These are phyloP conservation scores for Jimgerdemannia flammicorona DNA, from an alignment of 192 early-diverging fungal genomes.

Conservation along the genomic window DNA sequence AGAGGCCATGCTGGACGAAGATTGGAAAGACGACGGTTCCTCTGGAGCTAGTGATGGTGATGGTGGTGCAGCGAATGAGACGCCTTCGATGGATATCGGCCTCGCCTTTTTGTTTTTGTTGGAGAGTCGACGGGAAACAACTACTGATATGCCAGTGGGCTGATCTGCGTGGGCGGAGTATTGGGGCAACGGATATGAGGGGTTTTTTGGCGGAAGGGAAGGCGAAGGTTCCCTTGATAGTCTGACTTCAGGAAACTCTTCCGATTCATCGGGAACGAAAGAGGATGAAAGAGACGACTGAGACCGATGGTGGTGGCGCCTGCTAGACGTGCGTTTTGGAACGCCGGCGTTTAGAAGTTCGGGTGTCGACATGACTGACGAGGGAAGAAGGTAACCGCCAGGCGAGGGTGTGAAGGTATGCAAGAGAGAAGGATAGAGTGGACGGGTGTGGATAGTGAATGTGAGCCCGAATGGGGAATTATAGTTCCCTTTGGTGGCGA, in stretches of 20 bases:
- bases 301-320: not conserved
- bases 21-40: not conserved
- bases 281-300: not conserved
- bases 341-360: not conserved
- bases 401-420: not conserved
- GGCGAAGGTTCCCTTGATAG: not conserved
- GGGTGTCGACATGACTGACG: not conserved
- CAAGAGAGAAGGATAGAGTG: not conserved
- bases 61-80: not conserved
- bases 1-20: not conserved
- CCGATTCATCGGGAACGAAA: not conserved
- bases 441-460: constrained; percentile 7
- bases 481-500: not conserved
- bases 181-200: not conserved
- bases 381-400: not conserved
- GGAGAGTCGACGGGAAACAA: not conserved
- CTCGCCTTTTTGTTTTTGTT: not conserved
- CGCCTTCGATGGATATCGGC: not conserved
- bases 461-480: constrained; percentile 14
- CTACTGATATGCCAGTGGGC: not conserved
- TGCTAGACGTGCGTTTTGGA: not conserved
- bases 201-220: not conserved
- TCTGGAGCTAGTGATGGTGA: not conserved
- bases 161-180: not conserved
- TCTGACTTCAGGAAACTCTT: not conserved